These are phyloP conservation scores for Moniliophthora roreri DNA, from an alignment of 1,284 basidiomycete genomes.

Conservation along the genomic window DNA sequence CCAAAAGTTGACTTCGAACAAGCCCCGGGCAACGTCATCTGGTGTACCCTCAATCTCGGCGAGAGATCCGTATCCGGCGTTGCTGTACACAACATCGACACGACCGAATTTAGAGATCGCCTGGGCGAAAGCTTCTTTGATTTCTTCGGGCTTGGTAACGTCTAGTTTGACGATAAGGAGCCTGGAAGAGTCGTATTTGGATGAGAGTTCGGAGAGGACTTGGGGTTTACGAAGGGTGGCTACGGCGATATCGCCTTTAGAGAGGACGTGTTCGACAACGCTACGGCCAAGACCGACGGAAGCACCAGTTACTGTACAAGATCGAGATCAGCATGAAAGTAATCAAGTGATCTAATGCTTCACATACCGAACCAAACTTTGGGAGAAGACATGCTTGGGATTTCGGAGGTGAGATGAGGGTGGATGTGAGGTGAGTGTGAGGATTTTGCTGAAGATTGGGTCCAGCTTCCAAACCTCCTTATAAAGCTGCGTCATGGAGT, in stretches of 20 bases:
- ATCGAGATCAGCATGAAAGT: not conserved
- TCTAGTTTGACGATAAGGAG: constrained; percentile 36
- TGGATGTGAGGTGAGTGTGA: too few species aligned
- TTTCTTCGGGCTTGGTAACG: constrained; percentile 28
- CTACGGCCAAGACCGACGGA: not conserved
- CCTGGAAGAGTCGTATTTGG: constrained; percentile 18
- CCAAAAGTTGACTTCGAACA: constrained; percentile 37
- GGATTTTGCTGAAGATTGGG: too few species aligned
- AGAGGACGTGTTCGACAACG: not conserved
- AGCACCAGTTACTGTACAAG: not conserved
- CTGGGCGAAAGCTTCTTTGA: constrained; percentile 29
- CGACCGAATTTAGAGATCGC: constrained; percentile 34
- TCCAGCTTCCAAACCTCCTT: too few species aligned
- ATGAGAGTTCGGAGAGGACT: constrained; percentile 21
- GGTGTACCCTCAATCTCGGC: constrained; percentile 35
- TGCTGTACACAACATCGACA: constrained; percentile 33
- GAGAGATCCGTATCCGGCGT: constrained; percentile 19
- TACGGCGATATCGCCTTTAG: constrained; percentile 23
- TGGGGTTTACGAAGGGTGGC: constrained; percentile 29
- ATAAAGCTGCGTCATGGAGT: too few species aligned
- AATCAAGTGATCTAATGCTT: too few species aligned
- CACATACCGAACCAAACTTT: not conserved
- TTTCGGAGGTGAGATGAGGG: too few species aligned
- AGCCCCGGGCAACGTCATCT: constrained; percentile 25
- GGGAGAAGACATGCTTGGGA: not conserved